phyloP scores from a whole-genome alignment of 2,329 filamentous ascomycete species.

The Colletotrichum chlorophyti region DNA sequence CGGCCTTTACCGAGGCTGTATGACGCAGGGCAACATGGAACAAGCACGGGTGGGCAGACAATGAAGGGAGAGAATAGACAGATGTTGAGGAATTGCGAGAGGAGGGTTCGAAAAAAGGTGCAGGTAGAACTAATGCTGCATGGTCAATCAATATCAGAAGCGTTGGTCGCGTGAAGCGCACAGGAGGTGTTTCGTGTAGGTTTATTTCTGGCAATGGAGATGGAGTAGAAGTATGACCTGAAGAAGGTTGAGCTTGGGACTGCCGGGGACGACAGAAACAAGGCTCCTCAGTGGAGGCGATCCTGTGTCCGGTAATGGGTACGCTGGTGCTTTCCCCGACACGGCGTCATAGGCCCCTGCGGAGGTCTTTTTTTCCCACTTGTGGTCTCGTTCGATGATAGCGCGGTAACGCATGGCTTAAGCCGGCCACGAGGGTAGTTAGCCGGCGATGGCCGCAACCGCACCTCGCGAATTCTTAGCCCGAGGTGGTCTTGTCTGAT shows the following conservation, averaged over 20 bases:
- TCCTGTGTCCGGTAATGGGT: conserved; percentile 18
- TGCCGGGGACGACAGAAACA: conserved; percentile 24
- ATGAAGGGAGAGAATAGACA: not conserved
- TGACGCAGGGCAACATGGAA: conserved; percentile 32
- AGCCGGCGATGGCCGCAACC: conserved; percentile 7
- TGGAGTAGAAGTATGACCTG: conserved; percentile 4
- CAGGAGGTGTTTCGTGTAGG: conserved; percentile 20
- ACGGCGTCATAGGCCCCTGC: conserved; percentile 22
- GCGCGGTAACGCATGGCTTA: no score
- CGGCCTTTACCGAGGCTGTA: conserved; percentile 32
- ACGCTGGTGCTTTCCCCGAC: conserved; percentile 22
- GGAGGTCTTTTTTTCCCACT: no score
- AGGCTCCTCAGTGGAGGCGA: conserved; percentile 21
- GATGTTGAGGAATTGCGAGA: not conserved
- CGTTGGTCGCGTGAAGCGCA: conserved; percentile 20
- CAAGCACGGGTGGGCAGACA: conserved; percentile 3
- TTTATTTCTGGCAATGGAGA: conserved; percentile 28
- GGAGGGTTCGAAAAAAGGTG: not conserved
- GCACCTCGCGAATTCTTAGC: not conserved
- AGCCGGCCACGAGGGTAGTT: no score
- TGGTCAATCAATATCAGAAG: conserved; percentile 9
- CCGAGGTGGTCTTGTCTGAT: not conserved
- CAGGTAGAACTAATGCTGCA: conserved; percentile 18
- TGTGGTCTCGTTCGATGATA: conserved; percentile 21
- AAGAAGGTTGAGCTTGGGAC: conserved; percentile 12